Percentiles rank a stretch among this genome's conserved stretches.
Conservation (phyloP, 306 rosid species). For the Dalbergia cochinchinensis region DNA sequence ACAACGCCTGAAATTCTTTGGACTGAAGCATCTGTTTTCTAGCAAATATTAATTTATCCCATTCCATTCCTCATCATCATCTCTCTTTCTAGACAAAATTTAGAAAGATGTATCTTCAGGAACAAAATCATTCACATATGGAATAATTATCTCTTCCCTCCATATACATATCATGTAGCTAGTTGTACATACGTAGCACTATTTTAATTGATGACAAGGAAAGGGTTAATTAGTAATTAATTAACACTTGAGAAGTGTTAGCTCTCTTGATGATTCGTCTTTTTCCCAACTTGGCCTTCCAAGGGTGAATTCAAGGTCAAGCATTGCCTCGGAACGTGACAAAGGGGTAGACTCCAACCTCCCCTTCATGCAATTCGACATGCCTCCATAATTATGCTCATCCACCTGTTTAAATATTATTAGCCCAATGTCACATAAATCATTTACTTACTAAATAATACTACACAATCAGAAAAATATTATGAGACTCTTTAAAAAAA, state of each 20-base stretch:
- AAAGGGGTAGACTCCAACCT: slow-evolving; percentile 62
- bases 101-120: slow-evolving; percentile 25
- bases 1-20: slow-evolving; percentile 47
- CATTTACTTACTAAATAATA: not conserved
- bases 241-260: slow-evolving; percentile 63
- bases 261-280: slow-evolving; percentile 68
- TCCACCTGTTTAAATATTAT: slow-evolving; percentile 51
- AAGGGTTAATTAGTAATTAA: slow-evolving; percentile 37
- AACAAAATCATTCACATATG: slow-evolving; percentile 49
- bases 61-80: slow-evolving; percentile 16
- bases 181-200: not conserved
- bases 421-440: not conserved
- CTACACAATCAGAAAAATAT: too few species aligned
- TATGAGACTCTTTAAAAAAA: too few species aligned
- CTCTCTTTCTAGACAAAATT: slow-evolving; percentile 46
- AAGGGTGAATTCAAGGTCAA: slow-evolving; percentile 90
- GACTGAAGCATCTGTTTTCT: slow-evolving; percentile 53
- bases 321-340: slow-evolving; percentile 62
- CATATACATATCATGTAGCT: not conserved
- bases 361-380: slow-evolving; percentile 54
- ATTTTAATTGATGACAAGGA: slow-evolving; percentile 17
- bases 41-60: slow-evolving; percentile 46
- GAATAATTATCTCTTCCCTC: slow-evolving; percentile 35
- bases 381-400: slow-evolving; percentile 43
- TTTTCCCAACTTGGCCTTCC: slow-evolving; percentile 84